These are phyloP conservation scores for Ustilago nuda DNA, from an alignment of 1,284 basidiomycete genomes.

Conservation along the genomic window DNA sequence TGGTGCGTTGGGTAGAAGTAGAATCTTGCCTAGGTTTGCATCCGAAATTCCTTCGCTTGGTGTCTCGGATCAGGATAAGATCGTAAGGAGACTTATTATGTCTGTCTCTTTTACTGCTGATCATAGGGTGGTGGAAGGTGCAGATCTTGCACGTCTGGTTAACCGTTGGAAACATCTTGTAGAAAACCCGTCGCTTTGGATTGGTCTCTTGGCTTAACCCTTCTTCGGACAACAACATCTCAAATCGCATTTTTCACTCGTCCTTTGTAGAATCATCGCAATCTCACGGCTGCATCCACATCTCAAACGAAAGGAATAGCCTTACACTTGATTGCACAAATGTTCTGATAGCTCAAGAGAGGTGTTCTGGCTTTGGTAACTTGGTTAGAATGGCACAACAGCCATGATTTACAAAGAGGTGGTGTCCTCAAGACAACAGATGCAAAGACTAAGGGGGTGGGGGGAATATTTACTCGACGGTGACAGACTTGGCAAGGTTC, in stretches of 20 bases:
- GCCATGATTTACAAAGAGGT: conserved; percentile 35
- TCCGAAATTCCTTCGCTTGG: conserved; percentile 41
- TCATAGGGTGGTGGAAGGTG: conserved; percentile 90
- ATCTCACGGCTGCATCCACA: not conserved
- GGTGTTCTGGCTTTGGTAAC: not conserved
- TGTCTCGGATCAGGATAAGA: conserved; percentile 28
- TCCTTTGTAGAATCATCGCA: conserved; percentile 1
- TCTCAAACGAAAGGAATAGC: not conserved
- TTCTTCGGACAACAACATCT: not conserved
- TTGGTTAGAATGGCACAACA: conserved; percentile 8
- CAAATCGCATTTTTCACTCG: not conserved
- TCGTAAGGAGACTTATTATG: conserved; percentile 53
- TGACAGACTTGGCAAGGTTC: conserved; percentile 78
- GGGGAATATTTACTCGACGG: conserved; percentile 56
- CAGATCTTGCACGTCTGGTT: conserved; percentile 89
- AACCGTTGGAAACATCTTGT: conserved; percentile 88
- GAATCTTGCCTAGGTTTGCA: conserved; percentile 50
- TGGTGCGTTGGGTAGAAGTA: conserved; percentile 79
- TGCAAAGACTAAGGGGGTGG: not conserved
- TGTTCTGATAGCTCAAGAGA: not conserved
- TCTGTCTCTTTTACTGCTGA: conserved; percentile 74
- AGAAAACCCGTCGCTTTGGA: conserved; percentile 80
- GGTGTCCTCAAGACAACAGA: conserved; percentile 4
- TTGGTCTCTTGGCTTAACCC: conserved; percentile 72
- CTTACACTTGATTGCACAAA: not conserved